phyloP scores from a whole-genome alignment of 1,284 basidiomycete species.

The Ustilago bromivora region DNA sequence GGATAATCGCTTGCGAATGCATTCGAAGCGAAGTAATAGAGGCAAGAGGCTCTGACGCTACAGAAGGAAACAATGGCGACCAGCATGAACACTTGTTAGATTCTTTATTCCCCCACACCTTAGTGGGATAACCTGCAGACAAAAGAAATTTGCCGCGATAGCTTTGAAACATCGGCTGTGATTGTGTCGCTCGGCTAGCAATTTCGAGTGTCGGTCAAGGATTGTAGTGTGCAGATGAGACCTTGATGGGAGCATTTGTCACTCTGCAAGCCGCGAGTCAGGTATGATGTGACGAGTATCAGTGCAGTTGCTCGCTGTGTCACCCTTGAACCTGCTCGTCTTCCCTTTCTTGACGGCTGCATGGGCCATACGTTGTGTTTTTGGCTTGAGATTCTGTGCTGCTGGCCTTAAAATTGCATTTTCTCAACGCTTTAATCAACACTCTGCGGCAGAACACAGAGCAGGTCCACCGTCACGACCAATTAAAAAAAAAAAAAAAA shows the following conservation, averaged over 20 bases:
- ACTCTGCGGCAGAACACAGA: background rate
- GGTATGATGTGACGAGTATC: too few relatives aligned
- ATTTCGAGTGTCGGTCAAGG: background rate
- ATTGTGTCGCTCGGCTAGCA: background rate
- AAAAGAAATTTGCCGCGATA: too few relatives aligned
- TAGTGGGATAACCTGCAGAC: too few relatives aligned
- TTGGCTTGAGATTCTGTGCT: background rate
- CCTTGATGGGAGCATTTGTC: background rate
- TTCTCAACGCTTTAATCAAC: constrained; percentile 5
- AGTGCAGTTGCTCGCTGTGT: too few relatives aligned
- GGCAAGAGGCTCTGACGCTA: background rate
- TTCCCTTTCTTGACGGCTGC: background rate
- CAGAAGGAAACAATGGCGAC: background rate
- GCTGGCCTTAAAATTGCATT: background rate
- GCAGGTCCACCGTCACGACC: background rate
- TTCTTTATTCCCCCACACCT: too few relatives aligned
- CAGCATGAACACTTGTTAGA: background rate
- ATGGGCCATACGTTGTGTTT: constrained; percentile 6
- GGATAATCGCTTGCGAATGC: background rate
- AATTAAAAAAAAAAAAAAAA: background rate
- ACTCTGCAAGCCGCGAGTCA: background rate
- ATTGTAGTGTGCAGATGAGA: constrained; percentile 4
- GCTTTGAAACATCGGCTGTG: too few relatives aligned
- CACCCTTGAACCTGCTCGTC: too few relatives aligned
- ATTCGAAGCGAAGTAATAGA: background rate